Evolutionary conservation across 108 stramenopile genomes (phyloP).

Genomic region (Chaetoceros muelleri): DNA sequence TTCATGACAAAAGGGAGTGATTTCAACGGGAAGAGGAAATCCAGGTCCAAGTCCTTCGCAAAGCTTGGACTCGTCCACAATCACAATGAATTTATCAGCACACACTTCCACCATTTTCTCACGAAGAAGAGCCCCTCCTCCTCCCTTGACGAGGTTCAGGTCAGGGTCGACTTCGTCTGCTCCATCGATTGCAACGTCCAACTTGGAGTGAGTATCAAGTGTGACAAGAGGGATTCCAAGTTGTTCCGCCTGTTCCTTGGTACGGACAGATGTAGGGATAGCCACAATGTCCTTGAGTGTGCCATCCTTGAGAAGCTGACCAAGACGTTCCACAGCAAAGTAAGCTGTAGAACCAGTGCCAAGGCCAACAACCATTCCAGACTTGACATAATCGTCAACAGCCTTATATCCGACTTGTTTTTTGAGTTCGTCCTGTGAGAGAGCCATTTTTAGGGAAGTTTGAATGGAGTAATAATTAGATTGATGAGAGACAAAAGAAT

Average conservation of each 20-base stretch:
- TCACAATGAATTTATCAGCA: conserved; percentile 81
- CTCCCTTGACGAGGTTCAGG: conserved; percentile 96
- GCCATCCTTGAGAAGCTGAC: conserved; percentile 77
- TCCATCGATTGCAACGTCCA: conserved; percentile 99
- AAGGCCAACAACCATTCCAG: conserved; percentile 98
- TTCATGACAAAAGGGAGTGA: conserved; percentile 94
- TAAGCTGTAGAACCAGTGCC: conserved; percentile 98
- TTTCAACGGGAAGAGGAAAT: conserved; percentile 93
- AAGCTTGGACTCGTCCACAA: conserved; percentile 95
- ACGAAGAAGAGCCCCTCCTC: conserved; percentile 90
- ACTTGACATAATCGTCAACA: conserved; percentile 85
- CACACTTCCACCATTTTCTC: conserved; percentile 96
- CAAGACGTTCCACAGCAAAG: conserved; percentile 97
- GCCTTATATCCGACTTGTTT: conserved; percentile 86
- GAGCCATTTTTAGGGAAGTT: conserved; percentile 11
- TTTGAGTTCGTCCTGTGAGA: conserved; percentile 84
- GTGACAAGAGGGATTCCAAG: conserved; percentile 92
- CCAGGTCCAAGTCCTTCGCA: conserved; percentile 89
- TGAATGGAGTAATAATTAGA: not conserved
- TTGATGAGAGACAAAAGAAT: too few species aligned
- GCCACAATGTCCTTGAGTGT: conserved; percentile 90
- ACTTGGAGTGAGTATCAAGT: conserved; percentile 85
- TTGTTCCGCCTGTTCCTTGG: conserved; percentile 91
- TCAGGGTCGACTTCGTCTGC: conserved; percentile 96
- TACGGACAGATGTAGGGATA: conserved; percentile 95